Evolutionary conservation across 495 filamentous ascomycete species (phyloP).

Genomic region (Podospora tetraspora): DNA sequence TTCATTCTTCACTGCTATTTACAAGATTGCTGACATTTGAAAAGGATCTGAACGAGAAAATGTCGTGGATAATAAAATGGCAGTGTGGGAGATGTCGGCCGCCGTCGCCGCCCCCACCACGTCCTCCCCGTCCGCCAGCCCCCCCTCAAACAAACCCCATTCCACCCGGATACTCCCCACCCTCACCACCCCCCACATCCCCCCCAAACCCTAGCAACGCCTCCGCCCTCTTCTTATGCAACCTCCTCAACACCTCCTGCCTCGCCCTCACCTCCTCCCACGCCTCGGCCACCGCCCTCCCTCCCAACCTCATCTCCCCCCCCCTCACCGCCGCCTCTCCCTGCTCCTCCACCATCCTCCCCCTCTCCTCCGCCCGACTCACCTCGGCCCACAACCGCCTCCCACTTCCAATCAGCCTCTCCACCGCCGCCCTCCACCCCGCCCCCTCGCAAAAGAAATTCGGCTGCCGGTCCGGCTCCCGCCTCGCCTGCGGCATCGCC

Average conservation of each 20-base stretch:
- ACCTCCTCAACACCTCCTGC: neutral
- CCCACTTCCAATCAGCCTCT: neutral
- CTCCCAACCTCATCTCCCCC: neutral
- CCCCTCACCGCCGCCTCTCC: neutral
- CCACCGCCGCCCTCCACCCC: neutral
- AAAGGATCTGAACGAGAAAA: too few species aligned
- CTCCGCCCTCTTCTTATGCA: neutral
- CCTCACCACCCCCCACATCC: neutral
- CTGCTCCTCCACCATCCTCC: neutral
- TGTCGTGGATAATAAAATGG: too few species aligned
- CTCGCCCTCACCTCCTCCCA: neutral
- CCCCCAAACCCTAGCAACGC: neutral
- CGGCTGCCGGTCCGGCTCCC: neutral
- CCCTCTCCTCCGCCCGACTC: neutral
- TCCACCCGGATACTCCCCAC: neutral
- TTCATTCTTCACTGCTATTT: too few species aligned
- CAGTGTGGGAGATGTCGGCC: too few species aligned
- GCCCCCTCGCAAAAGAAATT: neutral
- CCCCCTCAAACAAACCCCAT: neutral
- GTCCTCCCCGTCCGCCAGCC: too few species aligned
- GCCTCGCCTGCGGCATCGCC: neutral
- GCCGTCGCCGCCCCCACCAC: too few species aligned
- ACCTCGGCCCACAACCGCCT: neutral
- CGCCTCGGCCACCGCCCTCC: neutral
- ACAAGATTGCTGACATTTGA: too few species aligned